A percentile compares a stretch with the other conserved stretches of the same genome.
phyloP scores from a whole-genome alignment of 371 early-diverging fungal species.

The Syncephalastrum sp. region DNA sequence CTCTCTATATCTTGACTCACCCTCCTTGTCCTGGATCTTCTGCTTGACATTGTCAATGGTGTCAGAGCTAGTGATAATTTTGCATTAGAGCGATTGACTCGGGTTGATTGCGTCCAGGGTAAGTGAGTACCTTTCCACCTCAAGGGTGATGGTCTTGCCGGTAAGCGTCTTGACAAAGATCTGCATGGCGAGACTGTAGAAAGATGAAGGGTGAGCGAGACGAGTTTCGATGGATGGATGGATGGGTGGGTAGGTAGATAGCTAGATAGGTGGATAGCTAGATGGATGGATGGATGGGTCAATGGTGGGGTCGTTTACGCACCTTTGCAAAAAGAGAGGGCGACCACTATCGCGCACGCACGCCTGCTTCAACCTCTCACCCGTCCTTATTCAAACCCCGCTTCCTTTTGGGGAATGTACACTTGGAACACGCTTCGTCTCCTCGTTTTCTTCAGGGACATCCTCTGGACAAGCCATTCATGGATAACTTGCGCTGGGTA shows the following conservation, averaged over 20 bases:
- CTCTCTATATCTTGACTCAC: constrained; percentile 16
- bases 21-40: constrained; percentile 99
- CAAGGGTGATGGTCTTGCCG: constrained; percentile 94
- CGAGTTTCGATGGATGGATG: not conserved
- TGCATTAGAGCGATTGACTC: constrained; percentile 63
- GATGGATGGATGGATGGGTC: constrained; percentile 19
- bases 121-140: constrained; percentile 90
- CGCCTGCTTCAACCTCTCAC: too few relatives aligned
- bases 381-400: too few relatives aligned
- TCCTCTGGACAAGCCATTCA: too few relatives aligned
- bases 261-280: constrained; percentile 12
- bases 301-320: not conserved
- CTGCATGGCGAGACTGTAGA: constrained; percentile 49
- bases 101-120: constrained; percentile 66
- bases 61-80: constrained; percentile 69
- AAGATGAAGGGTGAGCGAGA: constrained; percentile 1
- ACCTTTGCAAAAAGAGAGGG: too few relatives aligned
- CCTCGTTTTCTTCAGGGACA: too few relatives aligned
- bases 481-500: too few relatives aligned
- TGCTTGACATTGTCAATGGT: constrained; percentile 78
- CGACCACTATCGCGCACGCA: too few relatives aligned
- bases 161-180: constrained; percentile 90
- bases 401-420: too few relatives aligned
- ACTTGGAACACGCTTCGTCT: too few relatives aligned
- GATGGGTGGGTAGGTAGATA: constrained; percentile 15